Base-by-base conservation (phyloP, 225 moss, liverwort and hornwort species). In the Antitrichia curtipendula region DNA sequence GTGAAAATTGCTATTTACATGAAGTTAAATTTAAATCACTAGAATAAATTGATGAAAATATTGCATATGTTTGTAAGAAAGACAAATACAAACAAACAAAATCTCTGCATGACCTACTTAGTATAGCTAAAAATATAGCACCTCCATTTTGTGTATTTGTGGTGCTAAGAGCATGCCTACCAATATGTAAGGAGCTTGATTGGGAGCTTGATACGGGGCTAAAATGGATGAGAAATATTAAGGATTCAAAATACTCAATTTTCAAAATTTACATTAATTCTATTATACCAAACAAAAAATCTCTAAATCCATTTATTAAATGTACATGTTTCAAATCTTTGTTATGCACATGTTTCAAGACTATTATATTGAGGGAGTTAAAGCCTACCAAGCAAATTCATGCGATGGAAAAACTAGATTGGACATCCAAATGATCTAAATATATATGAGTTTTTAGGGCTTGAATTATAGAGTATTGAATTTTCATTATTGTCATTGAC, bases 141-240 rank as follows among this genome's bases (percentile, higher is more conserved):
- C 4, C 1, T 49, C 7, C 1, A 20, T 12, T 20, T 49, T 18
- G 25, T 31, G 0, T 31, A 1, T 18, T 6, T 73, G 9, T 47
- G 1, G 9, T 7, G 4, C 6, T 49, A 31, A 43, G 12, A 19
- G 0, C 3, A 12, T 19, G 4, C 20, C 7, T 49, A 32, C 3
- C 8, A 32, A 32, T 9, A 7, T 31, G 1, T 2, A 32, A 32
- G 1, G 49, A 12, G 0, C 25, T 70, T n/a, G n/a, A n/a, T n/a
- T n/a, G n/a, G n/a, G n/a, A n/a, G n/a, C n/a, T n/a, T 71, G 8
- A 43, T 5, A 41, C 3, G 1, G 0, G 1, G 16, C 5, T 3
- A 20, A 21, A 34, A 11, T 20, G 6, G 8, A 32, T 50, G 50
- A 75, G 2, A 32, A 50, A 32, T 21, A 50, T 21, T 13, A 6